Base-by-base conservation (phyloP, 345 rosid genomes). In the Eucalyptus polybractea region DNA sequence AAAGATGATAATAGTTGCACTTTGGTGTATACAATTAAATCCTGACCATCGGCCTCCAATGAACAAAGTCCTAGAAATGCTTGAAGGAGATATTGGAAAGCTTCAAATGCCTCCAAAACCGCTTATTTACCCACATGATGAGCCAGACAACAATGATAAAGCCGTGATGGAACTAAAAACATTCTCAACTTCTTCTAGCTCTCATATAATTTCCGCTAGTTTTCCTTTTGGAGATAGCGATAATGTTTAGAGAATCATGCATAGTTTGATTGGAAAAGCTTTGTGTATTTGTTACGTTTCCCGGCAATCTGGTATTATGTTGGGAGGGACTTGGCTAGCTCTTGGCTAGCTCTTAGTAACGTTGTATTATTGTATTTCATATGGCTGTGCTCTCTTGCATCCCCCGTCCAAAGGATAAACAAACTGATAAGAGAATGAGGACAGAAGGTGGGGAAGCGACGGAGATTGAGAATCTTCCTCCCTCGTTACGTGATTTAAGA, bases 171-270 rank as follows among this genome's bases (percentile, higher is more conserved):
- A 50, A 50, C 0, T 50, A 15, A 7, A 50, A 50, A 67, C 80
- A 31, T 67, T 16, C 42, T 67, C 40, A 31, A 31, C 42, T 67
- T 31, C 11, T 8, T 31, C 40, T 16, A 67, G 80, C 0, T 0
- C 80, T 31, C 24, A 0, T 0, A 67, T 4, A 67, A 31, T 67
- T 31, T 67, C 11, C 2, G 0, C 22, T 67, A 67, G 6, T 31
- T 67, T 67, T 67, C 40, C 2, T 7, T 67, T 15, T 4, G 40
- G 22, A 67, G 11, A 67, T 67, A 16, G 7, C 7, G 2, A 67
- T 67, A 0, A 15, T 67, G 80, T 31, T 67, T 67, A 67, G 24
- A 67, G 12, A 1, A 3, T 4, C 42, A 31, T 31, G 2, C 4
- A 16, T 8, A 7, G 12, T 67, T 67, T 67, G 22, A 67, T 67